phyloP scores from a whole-genome alignment of 768 basidiomycete genomes.

The Galerina sulciceps region DNA sequence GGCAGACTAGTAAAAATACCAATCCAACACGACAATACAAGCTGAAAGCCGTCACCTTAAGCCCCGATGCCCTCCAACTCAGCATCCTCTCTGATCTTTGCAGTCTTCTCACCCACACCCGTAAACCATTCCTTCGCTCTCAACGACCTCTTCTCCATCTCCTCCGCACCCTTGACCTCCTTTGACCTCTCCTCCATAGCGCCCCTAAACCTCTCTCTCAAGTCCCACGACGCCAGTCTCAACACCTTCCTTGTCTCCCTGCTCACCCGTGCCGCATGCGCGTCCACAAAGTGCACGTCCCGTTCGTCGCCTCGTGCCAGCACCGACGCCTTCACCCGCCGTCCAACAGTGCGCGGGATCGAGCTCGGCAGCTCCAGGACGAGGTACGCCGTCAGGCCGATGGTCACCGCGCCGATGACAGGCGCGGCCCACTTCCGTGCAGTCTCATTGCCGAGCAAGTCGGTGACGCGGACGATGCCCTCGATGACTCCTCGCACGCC shows the following conservation, averaged over 20 bases:
- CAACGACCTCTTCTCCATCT: constrained; percentile 67
- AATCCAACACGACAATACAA: not conserved
- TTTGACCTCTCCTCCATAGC: constrained; percentile 80
- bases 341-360: constrained; percentile 88
- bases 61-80: constrained; percentile 33
- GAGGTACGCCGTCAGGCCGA: constrained; percentile 80
- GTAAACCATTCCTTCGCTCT: constrained; percentile 78
- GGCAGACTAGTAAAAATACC: not conserved
- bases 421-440: constrained; percentile 89
- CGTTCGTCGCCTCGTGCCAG: constrained; percentile 49
- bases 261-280: constrained; percentile 70
- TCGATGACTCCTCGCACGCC: constrained; percentile 81
- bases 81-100: constrained; percentile 43
- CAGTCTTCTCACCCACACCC: constrained; percentile 51
- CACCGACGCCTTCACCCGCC: constrained; percentile 75
- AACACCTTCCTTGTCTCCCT: constrained; percentile 94
- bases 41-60: constrained; percentile 11
- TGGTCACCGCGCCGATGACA: constrained; percentile 72
- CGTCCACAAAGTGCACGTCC: constrained; percentile 65
- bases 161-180: constrained; percentile 81
- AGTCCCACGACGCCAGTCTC: constrained; percentile 87
- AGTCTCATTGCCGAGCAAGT: constrained; percentile 80
- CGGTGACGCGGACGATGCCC: constrained; percentile 71
- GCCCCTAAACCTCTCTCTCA: constrained; percentile 77
- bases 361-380: constrained; percentile 86